Evolutionary conservation across 257 asterid genomes (phyloP).

Genomic region (Misopates orontium): DNA sequence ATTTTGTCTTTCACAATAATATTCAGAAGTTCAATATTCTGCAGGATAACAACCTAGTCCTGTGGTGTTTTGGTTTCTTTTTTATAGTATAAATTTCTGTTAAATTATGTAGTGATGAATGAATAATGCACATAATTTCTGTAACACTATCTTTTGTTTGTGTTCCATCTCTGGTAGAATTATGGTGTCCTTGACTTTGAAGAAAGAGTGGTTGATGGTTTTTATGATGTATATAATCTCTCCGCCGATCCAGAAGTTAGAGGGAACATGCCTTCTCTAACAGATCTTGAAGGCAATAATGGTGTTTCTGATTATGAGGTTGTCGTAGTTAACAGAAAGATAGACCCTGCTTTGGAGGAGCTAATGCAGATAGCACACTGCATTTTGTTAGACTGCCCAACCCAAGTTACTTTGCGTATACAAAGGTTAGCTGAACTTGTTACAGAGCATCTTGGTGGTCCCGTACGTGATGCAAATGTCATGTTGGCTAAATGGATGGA

Average conservation of each 20-base stretch:
- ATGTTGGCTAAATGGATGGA: slow-evolving; percentile 83
- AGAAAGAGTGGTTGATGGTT: slow-evolving; percentile 93
- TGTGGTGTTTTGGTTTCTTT: slow-evolving; percentile 12
- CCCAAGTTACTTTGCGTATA: slow-evolving; percentile 58
- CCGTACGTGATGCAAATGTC: slow-evolving; percentile 83
- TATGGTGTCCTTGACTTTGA: slow-evolving; percentile 84
- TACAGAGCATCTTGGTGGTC: slow-evolving; percentile 87
- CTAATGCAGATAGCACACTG: slow-evolving; percentile 87
- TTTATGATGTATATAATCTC: slow-evolving; percentile 82
- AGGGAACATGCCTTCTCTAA: slow-evolving; percentile 92
- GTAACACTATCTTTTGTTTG: slow-evolving; percentile 11
- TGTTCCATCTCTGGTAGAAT: slow-evolving; percentile 48
- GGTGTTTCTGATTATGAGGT: slow-evolving; percentile 81
- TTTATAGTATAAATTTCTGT: slow-evolving; percentile 11
- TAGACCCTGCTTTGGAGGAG: slow-evolving; percentile 93
- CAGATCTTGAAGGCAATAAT: slow-evolving; percentile 69
- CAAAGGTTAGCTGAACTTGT: slow-evolving; percentile 96
- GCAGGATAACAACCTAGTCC: background rate
- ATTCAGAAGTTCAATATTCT: slow-evolving; percentile 1
- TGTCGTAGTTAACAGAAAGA: slow-evolving; percentile 67
- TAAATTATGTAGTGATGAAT: slow-evolving; percentile 10
- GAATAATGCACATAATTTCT: slow-evolving; percentile 10
- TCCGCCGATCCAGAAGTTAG: slow-evolving; percentile 59
- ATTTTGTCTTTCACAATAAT: background rate
- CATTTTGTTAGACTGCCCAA: slow-evolving; percentile 68